A percentile compares a stretch with the other conserved stretches of the same genome.
Conservation (phyloP, 2,329 filamentous ascomycete genomes). For the Alternaria solani region DNA sequence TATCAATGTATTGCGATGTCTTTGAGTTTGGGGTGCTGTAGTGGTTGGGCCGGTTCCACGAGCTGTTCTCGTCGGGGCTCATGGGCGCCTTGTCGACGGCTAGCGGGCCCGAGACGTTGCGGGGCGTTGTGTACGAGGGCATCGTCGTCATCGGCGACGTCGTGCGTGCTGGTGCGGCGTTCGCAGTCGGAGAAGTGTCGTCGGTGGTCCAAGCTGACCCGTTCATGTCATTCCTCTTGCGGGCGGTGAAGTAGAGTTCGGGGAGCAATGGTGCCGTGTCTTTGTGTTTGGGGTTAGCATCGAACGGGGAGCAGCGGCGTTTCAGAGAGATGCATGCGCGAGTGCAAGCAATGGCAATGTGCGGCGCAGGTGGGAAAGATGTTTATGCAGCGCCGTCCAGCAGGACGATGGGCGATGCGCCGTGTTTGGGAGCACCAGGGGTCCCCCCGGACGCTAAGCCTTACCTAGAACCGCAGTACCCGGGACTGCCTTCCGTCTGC, state of each 20-base stretch:
- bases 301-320: conserved; percentile 16
- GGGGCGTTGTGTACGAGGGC: conserved; percentile 41
- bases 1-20: conserved; percentile 68
- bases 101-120: conserved; percentile 43
- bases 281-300: conserved; percentile 26
- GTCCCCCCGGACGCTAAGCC: conserved; percentile 20
- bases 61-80: conserved; percentile 32
- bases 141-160: conserved; percentile 22
- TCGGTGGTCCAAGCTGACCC: conserved; percentile 24
- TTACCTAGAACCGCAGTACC: conserved; percentile 20
- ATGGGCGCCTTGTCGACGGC: conserved; percentile 40
- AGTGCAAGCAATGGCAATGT: conserved; percentile 17
- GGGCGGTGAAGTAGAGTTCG: conserved; percentile 28
- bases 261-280: conserved; percentile 31
- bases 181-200: conserved; percentile 26
- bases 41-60: conserved; percentile 42
- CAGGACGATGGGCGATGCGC: conserved; percentile 27
- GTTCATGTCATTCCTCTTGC: conserved; percentile 44
- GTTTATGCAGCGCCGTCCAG: conserved; percentile 28
- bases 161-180: conserved; percentile 22
- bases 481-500: conserved; percentile 17
- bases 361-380: conserved; percentile 17
- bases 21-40: conserved; percentile 45
- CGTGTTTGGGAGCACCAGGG: conserved; percentile 31
- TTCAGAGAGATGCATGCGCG: conserved; percentile 5